Evolutionary conservation across 192 early-diverging fungal genomes (phyloP).

Genomic region (Coemansia javaensis): DNA sequence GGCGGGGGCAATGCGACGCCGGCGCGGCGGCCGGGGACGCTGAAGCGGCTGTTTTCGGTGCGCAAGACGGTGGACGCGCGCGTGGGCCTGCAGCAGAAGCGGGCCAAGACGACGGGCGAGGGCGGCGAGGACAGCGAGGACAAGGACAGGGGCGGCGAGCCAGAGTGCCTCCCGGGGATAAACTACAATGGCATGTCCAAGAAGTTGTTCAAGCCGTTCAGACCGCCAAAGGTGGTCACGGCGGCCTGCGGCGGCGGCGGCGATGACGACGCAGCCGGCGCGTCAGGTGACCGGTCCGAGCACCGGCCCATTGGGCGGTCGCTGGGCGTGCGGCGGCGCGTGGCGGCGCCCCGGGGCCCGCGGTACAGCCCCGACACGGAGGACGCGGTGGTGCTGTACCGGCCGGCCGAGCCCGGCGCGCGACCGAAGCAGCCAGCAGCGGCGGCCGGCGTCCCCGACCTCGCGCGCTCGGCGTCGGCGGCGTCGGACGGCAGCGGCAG

Average conservation of each 20-base stretch:
- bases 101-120: slow-evolving; percentile 3
- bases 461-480: not conserved
- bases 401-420: slow-evolving; percentile 59
- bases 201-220: slow-evolving; percentile 48
- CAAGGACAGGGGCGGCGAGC: slow-evolving; percentile 3
- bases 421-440: slow-evolving; percentile 36
- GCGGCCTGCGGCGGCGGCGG: slow-evolving; percentile 1
- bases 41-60: slow-evolving; percentile 35
- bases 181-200: slow-evolving; percentile 50
- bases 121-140: slow-evolving; percentile 7
- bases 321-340: slow-evolving; percentile 59
- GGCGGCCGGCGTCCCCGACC: slow-evolving; percentile 7
- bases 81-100: slow-evolving; percentile 16
- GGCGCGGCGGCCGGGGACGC: slow-evolving; percentile 3
- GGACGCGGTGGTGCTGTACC: slow-evolving; percentile 80
- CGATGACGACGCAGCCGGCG: slow-evolving; percentile 2
- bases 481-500: not conserved
- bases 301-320: slow-evolving; percentile 10
- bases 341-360: slow-evolving; percentile 52
- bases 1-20: not conserved
- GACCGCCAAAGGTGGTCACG: slow-evolving; percentile 23
- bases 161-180: slow-evolving; percentile 29
- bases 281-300: slow-evolving; percentile 2
- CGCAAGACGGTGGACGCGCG: slow-evolving; percentile 14
- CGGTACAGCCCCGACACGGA: slow-evolving; percentile 79